Evolutionary conservation across 257 asterid species (phyloP).

Genomic region (Solanum acaule): DNA sequence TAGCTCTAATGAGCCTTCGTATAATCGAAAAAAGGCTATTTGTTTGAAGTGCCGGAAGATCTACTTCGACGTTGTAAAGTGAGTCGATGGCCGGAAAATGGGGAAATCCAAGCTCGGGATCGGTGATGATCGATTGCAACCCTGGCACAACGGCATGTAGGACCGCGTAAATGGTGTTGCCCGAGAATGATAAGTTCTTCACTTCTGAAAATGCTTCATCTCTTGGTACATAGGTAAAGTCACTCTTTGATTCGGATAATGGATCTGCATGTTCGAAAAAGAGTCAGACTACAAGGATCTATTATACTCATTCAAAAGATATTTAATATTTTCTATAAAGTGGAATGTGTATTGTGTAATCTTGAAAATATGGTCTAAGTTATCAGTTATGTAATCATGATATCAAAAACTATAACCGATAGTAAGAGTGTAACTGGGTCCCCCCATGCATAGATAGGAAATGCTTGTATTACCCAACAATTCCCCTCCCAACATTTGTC

Average conservation of each 20-base stretch:
- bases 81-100: conserved; percentile 49
- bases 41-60: conserved; percentile 4
- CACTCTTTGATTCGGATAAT: conserved; percentile 33
- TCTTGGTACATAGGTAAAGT: conserved; percentile 44
- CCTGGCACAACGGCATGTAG: conserved; percentile 36
- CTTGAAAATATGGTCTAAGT: not conserved
- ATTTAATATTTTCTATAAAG: not conserved
- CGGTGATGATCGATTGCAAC: not conserved
- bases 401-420: not conserved
- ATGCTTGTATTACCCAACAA: not conserved
- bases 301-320: not conserved
- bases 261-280: conserved; percentile 26
- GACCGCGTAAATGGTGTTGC: conserved; percentile 29
- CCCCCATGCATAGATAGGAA: not conserved
- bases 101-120: conserved; percentile 26
- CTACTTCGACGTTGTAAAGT: conserved; percentile 38
- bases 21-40: not conserved
- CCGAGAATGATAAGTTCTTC: conserved; percentile 30
- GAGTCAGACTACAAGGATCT: too few species aligned
- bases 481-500: not conserved
- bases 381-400: not conserved
- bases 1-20: conserved; percentile 33
- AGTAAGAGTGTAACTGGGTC: not conserved
- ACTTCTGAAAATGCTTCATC: conserved; percentile 58
- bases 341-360: not conserved